Conservation (phyloP, 2,329 filamentous ascomycete genomes). For the Helminthosporium solani region DNA sequence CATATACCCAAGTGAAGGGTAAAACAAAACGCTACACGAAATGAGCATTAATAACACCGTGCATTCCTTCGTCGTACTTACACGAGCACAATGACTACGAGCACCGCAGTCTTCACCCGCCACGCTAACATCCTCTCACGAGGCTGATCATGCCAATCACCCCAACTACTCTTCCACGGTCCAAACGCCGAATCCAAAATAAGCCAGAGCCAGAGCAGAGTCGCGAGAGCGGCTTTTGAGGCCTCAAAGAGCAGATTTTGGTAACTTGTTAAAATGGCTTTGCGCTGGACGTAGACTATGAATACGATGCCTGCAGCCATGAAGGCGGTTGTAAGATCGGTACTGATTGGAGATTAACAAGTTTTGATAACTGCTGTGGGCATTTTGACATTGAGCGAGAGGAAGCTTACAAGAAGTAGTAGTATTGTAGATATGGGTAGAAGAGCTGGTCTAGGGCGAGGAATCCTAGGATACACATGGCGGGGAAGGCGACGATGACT, state of each 20-base stretch:
- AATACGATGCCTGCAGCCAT: slow-evolving; percentile 12
- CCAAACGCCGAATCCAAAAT: slow-evolving; percentile 10
- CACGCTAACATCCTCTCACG: neutral
- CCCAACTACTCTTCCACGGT: slow-evolving; percentile 1
- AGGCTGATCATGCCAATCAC: neutral
- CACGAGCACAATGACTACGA: slow-evolving; percentile 8
- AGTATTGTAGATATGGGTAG: neutral
- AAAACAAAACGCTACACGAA: slow-evolving; percentile 4
- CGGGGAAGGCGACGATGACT: slow-evolving; percentile 7
- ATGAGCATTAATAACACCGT: neutral
- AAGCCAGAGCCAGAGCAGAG: slow-evolving; percentile 12
- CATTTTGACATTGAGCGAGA: too few relatives aligned
- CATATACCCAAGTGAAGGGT: slow-evolving; percentile 5
- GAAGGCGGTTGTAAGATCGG: slow-evolving; percentile 3
- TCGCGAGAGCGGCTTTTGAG: slow-evolving; percentile 6
- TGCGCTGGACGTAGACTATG: slow-evolving; percentile 10
- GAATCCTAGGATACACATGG: slow-evolving; percentile 5
- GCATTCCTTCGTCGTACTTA: slow-evolving; percentile 2
- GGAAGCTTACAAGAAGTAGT: slow-evolving; percentile 7
- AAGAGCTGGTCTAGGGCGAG: slow-evolving; percentile 3
- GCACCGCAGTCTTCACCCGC: slow-evolving; percentile 2
- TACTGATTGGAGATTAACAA: neutral
- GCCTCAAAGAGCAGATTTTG: slow-evolving; percentile 7
- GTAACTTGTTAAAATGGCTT: neutral
- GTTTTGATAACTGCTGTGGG: neutral